phyloP scores from a whole-genome alignment of 768 basidiomycete species.

The Antrodiella citrinella region DNA sequence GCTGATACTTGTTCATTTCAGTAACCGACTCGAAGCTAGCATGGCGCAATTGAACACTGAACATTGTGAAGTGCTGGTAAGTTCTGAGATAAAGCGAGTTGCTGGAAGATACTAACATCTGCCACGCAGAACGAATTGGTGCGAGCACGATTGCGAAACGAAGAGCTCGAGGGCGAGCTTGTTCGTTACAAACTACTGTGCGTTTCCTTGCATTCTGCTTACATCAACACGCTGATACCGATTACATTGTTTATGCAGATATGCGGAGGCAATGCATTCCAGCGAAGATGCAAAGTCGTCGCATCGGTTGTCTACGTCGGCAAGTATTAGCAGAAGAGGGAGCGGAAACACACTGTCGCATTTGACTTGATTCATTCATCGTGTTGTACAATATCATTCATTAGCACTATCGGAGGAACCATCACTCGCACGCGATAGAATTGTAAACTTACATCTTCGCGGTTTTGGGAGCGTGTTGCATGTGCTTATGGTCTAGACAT shows the following conservation, averaged over 20 bases:
- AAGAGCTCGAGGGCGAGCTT: constrained; percentile 90
- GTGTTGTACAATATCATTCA: neutral
- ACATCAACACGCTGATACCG: neutral
- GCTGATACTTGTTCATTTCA: constrained; percentile 22
- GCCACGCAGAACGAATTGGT: constrained; percentile 79
- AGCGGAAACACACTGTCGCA: constrained; percentile 15
- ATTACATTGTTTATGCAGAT: constrained; percentile 24
- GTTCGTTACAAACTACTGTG: constrained; percentile 91
- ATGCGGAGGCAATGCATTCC: constrained; percentile 46
- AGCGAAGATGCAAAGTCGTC: constrained; percentile 43
- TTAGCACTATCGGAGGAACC: too few species aligned
- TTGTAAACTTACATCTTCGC: too few species aligned
- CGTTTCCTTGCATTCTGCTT: constrained; percentile 19
- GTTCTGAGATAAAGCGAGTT: constrained; percentile 1
- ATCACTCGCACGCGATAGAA: too few species aligned
- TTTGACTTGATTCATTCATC: neutral
- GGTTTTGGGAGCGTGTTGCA: too few species aligned
- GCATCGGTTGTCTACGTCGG: constrained; percentile 30
- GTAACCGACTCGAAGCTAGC: constrained; percentile 72
- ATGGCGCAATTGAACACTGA: constrained; percentile 76
- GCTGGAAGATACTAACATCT: too few species aligned
- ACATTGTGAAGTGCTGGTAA: constrained; percentile 68
- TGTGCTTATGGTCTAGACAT: too few species aligned
- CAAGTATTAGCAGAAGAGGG: constrained; percentile 20
- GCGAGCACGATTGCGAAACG: constrained; percentile 77